Evolutionary conservation across 495 filamentous ascomycete species (phyloP), one percentile per base, ranked within the genome.

Genomic region (Melanomma pulvis-pyrius): DNA sequence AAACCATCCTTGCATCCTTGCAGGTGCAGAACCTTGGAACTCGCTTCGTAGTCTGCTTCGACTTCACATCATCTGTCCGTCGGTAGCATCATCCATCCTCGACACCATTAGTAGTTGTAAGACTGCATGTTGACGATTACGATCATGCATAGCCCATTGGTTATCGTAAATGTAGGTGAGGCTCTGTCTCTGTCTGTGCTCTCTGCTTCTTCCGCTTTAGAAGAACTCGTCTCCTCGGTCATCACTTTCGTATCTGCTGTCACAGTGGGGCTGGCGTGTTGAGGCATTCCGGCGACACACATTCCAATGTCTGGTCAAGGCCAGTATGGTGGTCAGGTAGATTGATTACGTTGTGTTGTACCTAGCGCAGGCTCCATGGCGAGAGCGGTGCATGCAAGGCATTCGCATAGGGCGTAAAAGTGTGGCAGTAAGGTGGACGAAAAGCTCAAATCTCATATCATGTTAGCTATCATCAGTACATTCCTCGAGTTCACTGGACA

Each of bases 1-100:
- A 30, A 29, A 2, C 11, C 11, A 59, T 59, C 56, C 56, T 49
- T 57, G 53, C 53, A 39, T 59, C 56, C 56, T 49, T 57, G 53
- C 53, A 39, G 1, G 9, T 41, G 34, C 32, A 36, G 32, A 13
- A 44, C 28, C 51, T 30, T 25, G 49, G 51, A 55, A 55, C 24
- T 54, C 28, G 15, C 51, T 54, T 54, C 25, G 12, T 17, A 5
- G 11, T 39, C 32, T 34, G 34, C 21, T 34, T 24, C 53, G 12
- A 57, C 53, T 39, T 34, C 19, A 21, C 21, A 12, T 32, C 34
- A 36, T 22, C 30, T 1, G 7, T 39, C 53, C 4, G 25, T 26
- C 17, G 12, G 29, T 6, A 19, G 48, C 48, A 51, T 19, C 25
- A 13, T 29, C 7, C 17, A 30, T 32, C 9, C 5, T 17, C 25